These are phyloP conservation scores for Botryobasidium botryosum DNA, from an alignment of 768 basidiomycete species.

Conservation along the genomic window DNA sequence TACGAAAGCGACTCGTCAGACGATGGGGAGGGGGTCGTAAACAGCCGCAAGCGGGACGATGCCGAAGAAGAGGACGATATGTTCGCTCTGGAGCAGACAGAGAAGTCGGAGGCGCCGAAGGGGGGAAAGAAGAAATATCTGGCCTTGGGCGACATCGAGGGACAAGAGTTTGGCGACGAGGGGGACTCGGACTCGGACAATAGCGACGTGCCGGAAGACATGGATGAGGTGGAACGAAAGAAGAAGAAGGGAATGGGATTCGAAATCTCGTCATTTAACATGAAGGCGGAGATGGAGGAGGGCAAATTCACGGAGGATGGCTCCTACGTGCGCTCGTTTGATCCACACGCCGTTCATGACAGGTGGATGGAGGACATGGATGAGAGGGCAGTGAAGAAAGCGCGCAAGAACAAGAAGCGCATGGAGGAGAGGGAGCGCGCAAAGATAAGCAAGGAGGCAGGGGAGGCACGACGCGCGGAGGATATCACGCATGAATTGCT, in stretches of 20 bases:
- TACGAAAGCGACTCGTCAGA: slow-evolving; percentile 92
- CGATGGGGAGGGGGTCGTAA: slow-evolving; percentile 86
- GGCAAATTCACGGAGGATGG: slow-evolving; percentile 95
- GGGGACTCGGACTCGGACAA: slow-evolving; percentile 25
- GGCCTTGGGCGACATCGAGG: slow-evolving; percentile 87
- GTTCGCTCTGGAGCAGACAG: slow-evolving; percentile 51
- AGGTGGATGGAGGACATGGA: slow-evolving; percentile 83
- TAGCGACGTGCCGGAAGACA: slow-evolving; percentile 37
- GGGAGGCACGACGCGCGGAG: slow-evolving; percentile 50
- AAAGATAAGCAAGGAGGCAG: slow-evolving; percentile 53
- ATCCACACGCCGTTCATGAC: slow-evolving; percentile 85
- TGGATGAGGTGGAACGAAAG: slow-evolving; percentile 59
- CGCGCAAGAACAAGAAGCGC: slow-evolving; percentile 54
- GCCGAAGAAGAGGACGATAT: slow-evolving; percentile 55
- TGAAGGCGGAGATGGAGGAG: slow-evolving; percentile 98
- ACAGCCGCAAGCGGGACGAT: slow-evolving; percentile 43
- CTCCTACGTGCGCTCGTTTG: slow-evolving; percentile 66
- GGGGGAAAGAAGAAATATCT: slow-evolving; percentile 57
- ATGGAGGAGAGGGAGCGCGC: slow-evolving; percentile 58
- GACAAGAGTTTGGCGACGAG: slow-evolving; percentile 66
- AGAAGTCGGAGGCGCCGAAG: slow-evolving; percentile 26
- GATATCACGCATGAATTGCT: slow-evolving; percentile 46
- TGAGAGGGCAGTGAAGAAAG: slow-evolving; percentile 71
- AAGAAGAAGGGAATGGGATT: slow-evolving; percentile 85
- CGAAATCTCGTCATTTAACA: slow-evolving; percentile 91